Conservation (phyloP, 495 filamentous ascomycete genomes). For the Geopyxis carbonaria region DNA sequence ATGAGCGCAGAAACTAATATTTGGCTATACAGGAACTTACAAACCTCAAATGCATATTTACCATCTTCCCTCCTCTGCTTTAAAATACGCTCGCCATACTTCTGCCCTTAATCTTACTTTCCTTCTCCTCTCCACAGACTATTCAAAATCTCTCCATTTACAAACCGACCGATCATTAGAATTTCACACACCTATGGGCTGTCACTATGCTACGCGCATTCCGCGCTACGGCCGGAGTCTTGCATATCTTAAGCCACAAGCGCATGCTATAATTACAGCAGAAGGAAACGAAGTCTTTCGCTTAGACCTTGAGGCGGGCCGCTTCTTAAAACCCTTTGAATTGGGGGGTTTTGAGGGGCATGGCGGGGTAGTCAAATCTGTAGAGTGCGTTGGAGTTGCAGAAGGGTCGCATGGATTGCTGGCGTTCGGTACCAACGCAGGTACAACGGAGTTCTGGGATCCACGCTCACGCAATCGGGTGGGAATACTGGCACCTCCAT, state of each 20-base stretch:
- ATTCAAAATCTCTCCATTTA: conserved; percentile 85
- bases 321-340: conserved; percentile 65
- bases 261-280: conserved; percentile 71
- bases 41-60: conserved; percentile 97
- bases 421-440: conserved; percentile 85
- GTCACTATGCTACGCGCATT: conserved; percentile 71
- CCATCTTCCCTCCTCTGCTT: conserved; percentile 75
- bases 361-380: conserved; percentile 48
- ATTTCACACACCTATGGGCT: conserved; percentile 81
- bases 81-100: conserved; percentile 86
- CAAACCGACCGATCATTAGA: conserved; percentile 83
- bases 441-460: conserved; percentile 97
- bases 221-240: conserved; percentile 87
- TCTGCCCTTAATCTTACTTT: conserved; percentile 89
- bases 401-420: conserved; percentile 80
- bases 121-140: conserved; percentile 76
- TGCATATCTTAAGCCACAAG: conserved; percentile 63
- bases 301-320: conserved; percentile 73
- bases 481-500: conserved; percentile 44
- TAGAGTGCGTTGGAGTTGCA: conserved; percentile 81
- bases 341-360: conserved; percentile 34
- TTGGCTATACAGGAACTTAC: conserved; percentile 44
- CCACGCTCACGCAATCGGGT: conserved; percentile 62
- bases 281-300: conserved; percentile 89
- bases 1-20: neutral